These are phyloP conservation scores for Lentithecium fluviatile DNA, from an alignment of 495 filamentous ascomycete species.

Conservation along the genomic window DNA sequence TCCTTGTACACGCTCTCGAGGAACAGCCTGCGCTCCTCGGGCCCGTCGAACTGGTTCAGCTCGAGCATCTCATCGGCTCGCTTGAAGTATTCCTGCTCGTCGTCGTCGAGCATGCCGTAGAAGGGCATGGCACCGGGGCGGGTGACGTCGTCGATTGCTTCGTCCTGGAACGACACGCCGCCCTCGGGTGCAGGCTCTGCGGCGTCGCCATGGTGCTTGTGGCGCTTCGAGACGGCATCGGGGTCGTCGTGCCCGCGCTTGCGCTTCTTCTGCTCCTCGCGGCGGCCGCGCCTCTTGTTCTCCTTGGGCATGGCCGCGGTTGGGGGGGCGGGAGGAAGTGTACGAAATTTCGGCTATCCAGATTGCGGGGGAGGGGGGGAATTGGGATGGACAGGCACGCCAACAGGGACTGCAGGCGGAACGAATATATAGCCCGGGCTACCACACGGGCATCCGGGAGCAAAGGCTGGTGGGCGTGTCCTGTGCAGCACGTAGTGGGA, in stretches of 20 bases:
- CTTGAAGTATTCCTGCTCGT: constrained; percentile 94
- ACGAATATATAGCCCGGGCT: too few species aligned
- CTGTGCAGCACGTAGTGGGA: too few species aligned
- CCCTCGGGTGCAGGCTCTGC: constrained; percentile 5
- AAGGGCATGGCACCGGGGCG: constrained; percentile 57
- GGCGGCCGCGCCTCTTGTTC: constrained; percentile 66
- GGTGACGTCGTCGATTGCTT: constrained; percentile 21
- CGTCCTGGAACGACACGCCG: constrained; percentile 25
- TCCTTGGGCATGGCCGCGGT: constrained; percentile 54
- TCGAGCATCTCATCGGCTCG: constrained; percentile 85
- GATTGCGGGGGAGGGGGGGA: not conserved
- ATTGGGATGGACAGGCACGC: not conserved
- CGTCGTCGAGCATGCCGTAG: constrained; percentile 83
- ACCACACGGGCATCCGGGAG: too few species aligned
- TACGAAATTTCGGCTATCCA: constrained; percentile 5
- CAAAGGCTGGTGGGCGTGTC: too few species aligned
- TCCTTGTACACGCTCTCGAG: constrained; percentile 82
- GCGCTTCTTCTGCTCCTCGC: constrained; percentile 56
- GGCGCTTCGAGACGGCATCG: constrained; percentile 32
- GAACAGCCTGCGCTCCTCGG: constrained; percentile 77
- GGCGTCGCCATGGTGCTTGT: constrained; percentile 27
- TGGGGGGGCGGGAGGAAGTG: not conserved
- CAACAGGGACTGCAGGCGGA: not conserved
- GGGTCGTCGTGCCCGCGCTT: constrained; percentile 49
- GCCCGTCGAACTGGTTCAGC: constrained; percentile 73